Percentiles rank a stretch among this genome's conserved stretches.
Evolutionary conservation across 1,284 basidiomycete species (phyloP).

Genomic region (Apiotrichum montevideense): DNA sequence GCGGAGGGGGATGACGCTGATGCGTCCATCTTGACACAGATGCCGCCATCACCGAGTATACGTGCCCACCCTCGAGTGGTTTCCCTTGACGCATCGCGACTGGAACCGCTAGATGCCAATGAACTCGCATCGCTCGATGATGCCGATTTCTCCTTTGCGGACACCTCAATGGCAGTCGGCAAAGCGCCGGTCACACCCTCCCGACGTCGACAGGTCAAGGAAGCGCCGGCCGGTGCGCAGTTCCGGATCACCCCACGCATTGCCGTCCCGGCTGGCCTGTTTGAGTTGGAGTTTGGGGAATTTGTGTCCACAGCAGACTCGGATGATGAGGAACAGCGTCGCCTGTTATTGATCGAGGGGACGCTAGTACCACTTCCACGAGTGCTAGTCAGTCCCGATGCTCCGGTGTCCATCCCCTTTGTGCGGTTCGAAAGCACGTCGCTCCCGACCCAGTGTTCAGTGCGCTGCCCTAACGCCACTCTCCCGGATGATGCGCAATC

Average conservation of each 20-base stretch:
- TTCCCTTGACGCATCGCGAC: constrained; percentile 1
- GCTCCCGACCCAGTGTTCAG: constrained; percentile 2
- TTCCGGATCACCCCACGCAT: constrained; percentile 7
- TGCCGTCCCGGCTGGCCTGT: constrained; percentile 11
- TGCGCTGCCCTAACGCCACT: constrained; percentile 5
- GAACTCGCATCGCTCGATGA: constrained; percentile 10
- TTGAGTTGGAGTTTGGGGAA: constrained; percentile 24
- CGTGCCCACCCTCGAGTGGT: not conserved
- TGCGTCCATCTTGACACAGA: constrained; percentile 24
- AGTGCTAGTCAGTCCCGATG: constrained; percentile 21
- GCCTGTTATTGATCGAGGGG: constrained; percentile 18
- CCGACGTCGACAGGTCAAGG: constrained; percentile 1
- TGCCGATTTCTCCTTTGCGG: constrained; percentile 31
- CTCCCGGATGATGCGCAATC: not conserved
- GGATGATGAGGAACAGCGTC: constrained; percentile 9
- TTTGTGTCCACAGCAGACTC: not conserved
- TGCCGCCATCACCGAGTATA: constrained; percentile 4
- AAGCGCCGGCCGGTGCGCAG: constrained; percentile 1
- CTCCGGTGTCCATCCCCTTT: constrained; percentile 27
- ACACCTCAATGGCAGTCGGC: not conserved
- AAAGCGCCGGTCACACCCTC: constrained; percentile 4
- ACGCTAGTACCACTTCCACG: constrained; percentile 22
- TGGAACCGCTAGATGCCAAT: not conserved
- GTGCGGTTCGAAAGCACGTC: constrained; percentile 17
- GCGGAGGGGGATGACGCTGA: constrained; percentile 8